Percentiles rank a stretch among this genome's conserved stretches.
Evolutionary conservation across 164 flowering plant species (phyloP).

Genomic region (Echeveria elegans): DNA sequence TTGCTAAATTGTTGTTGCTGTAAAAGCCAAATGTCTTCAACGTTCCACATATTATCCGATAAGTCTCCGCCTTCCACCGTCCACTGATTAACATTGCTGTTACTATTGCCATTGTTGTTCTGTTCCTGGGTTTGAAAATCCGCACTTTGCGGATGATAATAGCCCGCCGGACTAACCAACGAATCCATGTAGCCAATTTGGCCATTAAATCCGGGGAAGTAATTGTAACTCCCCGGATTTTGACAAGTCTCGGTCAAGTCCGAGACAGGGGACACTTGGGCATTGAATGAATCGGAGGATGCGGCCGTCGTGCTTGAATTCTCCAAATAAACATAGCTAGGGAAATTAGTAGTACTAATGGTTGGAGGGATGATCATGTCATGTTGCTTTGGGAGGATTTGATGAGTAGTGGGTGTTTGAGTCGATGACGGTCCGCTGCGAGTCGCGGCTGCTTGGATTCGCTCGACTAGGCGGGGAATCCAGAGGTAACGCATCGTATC

Average conservation of each 20-base stretch:
- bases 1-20: constrained; percentile 9
- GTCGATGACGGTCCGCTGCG: neutral
- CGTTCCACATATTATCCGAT: constrained; percentile 7
- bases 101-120: neutral
- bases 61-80: neutral
- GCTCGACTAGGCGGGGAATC: constrained; percentile 53
- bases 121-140: constrained; percentile 3
- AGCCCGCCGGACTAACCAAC: neutral
- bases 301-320: constrained; percentile 10
- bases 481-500: constrained; percentile 83
- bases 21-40: constrained; percentile 8
- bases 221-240: neutral
- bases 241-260: constrained; percentile 10
- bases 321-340: neutral
- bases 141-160: neutral
- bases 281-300: constrained; percentile 15
- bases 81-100: constrained; percentile 6
- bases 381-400: no score
- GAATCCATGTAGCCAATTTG: neutral
- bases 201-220: neutral
- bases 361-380: neutral
- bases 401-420: constrained; percentile 2
- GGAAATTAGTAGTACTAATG: neutral
- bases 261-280: constrained; percentile 17
- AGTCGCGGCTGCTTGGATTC: constrained; percentile 18